Evolutionary conservation across 306 rosid species (phyloP).

Genomic region (Prunus padus): DNA sequence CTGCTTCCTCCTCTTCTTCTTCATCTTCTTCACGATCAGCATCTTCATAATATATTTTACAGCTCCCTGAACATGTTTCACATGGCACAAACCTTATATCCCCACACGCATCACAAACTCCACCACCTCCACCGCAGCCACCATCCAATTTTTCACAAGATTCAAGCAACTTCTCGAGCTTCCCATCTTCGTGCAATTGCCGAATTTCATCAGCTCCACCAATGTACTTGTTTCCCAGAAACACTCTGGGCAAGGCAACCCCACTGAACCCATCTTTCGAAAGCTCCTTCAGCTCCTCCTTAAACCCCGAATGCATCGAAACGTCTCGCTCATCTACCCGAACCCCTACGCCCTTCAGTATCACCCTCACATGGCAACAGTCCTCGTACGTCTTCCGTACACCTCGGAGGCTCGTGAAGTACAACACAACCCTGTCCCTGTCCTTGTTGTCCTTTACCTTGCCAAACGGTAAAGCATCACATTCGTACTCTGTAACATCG

Average conservation of each 20-base stretch:
- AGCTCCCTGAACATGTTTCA: constrained; percentile 87
- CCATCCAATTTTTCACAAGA: constrained; percentile 49
- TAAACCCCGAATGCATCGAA: constrained; percentile 88
- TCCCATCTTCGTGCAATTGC: constrained; percentile 66
- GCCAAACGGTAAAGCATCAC: too few relatives aligned
- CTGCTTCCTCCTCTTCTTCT: constrained; percentile 26
- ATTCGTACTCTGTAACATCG: neutral
- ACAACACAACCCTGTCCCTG: constrained; percentile 54
- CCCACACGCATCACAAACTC: constrained; percentile 81
- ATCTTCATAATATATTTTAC: constrained; percentile 73
- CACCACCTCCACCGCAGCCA: constrained; percentile 24
- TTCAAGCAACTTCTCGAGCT: constrained; percentile 68
- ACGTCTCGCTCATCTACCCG: constrained; percentile 83
- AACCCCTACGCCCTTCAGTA: constrained; percentile 58
- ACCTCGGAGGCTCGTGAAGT: constrained; percentile 79
- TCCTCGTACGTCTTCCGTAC: constrained; percentile 89
- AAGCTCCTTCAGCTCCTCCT: constrained; percentile 73
- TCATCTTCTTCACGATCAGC: constrained; percentile 33
- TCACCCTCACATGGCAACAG: constrained; percentile 67
- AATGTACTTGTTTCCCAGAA: constrained; percentile 57
- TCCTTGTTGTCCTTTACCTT: neutral
- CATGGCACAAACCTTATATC: constrained; percentile 91
- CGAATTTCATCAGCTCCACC: constrained; percentile 87
- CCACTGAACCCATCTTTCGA: constrained; percentile 35
- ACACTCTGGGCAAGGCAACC: constrained; percentile 74